Base-by-base conservation (phyloP, 192 early-diverging fungal genomes). In the Entomortierella chlamydospora region DNA sequence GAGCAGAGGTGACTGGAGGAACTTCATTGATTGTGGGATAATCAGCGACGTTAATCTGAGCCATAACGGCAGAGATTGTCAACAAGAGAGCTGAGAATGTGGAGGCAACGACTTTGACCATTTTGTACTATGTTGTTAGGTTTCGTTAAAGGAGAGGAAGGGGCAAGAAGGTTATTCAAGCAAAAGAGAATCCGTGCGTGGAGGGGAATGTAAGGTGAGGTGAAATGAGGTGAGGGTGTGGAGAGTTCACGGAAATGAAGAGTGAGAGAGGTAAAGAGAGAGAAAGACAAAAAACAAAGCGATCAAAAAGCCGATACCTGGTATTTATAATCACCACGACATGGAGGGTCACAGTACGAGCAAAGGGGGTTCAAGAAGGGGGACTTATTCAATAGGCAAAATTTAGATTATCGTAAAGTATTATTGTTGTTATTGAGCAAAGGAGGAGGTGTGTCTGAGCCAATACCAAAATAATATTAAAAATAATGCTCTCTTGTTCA, bases 61-160 rank as follows among this genome's bases (percentile, higher is more conserved):
- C 76, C 62, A 66, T 79, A 31, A 79, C 76, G 30, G 60, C 51
- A 8, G 62, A 49, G 13, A 79, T 45, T 23, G 76, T 61, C 76
- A 79, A 61, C 22, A 70, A 1, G 34, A 79, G 45, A 57, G 70
- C 63, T 8, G 68, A 54, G 57, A 78, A 39, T 29, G 76, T 64
- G n/a, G 62, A 28, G 55, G 56, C 42, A 39, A 58, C 12, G 34
- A 79, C 37, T 61, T 70, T 79, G 61, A 78, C 73, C 76, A 79
- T 79, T 2, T 9, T 69, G 73, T 18, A 26, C 42, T n/a, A n/a
- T n/a, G n/a, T n/a, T n/a, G n/a, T n/a, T n/a, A n/a, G n/a, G 49
- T 25, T 43, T 79, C 76, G 76, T 79, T 70, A 79, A 79, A 70
- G 50, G 76, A 79, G 67, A 78, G 74, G 74, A 70, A 70, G 57